Base-by-base conservation (phyloP, 306 rosid species). In the Senna tora region DNA sequence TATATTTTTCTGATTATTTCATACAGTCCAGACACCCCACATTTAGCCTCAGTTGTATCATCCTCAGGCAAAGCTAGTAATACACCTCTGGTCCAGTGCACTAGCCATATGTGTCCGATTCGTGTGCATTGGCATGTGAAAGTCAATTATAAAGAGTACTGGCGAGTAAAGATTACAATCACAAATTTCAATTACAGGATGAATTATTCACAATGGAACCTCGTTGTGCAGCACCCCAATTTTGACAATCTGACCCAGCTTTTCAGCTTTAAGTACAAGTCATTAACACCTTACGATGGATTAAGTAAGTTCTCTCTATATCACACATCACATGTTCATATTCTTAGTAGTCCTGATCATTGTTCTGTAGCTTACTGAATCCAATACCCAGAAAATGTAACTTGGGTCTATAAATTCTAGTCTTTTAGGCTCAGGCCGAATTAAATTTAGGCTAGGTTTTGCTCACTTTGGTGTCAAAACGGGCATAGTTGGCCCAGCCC, bases 61-160 rank as follows among this genome's bases (percentile, higher is more conserved):
- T 38, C 84, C 82, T 66, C 86, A 5, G 83, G 89, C 32, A 89
- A 91, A 78, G 46, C 81, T 25, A 53, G 33, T 43, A 81, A 58
- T 57, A 57, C 94, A 11, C 98, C 98, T 75, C 73, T 94, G 54
- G 90, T 94, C 59, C 98, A 81, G 76, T 94, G 96, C 58, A 91
- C 96, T 55, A 89, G 97, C 74, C 98, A 94, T 71, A 94, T 91
- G 98, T 94, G 98, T 78, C 98, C 98, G 5, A 75, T 94, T 75
- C 87, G 96, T 79, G 79, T 94, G 82, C 98, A 94, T 85, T 94
- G 98, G 98, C 98, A 94, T n/a, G 97, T 94, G 75, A 94, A 94
- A 81, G 81, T 94, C 75, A 94, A 94, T 69, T 94, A 94, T 81
- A 94, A 91, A 81, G 97, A 94, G 74, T 94, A 94, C 72, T 94